These are phyloP conservation scores for Colletotrichum tabaci DNA, from an alignment of 2,329 filamentous ascomycete species.

Conservation along the genomic window DNA sequence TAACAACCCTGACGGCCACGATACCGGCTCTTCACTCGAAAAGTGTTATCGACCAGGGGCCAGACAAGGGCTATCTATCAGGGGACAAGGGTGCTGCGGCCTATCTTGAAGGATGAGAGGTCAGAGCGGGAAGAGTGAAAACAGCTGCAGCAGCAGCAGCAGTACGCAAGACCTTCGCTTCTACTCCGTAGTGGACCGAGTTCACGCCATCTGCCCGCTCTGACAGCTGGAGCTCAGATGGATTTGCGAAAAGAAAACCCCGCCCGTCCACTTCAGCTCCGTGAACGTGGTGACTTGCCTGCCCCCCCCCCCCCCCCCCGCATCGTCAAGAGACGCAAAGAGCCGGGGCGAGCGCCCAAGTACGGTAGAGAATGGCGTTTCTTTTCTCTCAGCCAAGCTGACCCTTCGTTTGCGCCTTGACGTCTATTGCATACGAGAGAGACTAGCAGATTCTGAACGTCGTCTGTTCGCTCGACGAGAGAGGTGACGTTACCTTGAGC, in stretches of 20 bases:
- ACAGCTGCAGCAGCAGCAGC: not conserved
- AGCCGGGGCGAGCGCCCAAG: not conserved
- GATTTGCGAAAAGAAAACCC: slow-evolving; percentile 13
- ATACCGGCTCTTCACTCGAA: slow-evolving; percentile 23
- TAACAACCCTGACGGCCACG: slow-evolving; percentile 24
- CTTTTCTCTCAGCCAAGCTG: not conserved
- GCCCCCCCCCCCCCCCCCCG: not conserved
- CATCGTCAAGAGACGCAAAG: slow-evolving; percentile 9
- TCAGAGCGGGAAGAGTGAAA: slow-evolving; percentile 17
- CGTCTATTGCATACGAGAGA: slow-evolving; percentile 9
- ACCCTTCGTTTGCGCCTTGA: not conserved
- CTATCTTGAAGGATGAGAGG: slow-evolving; percentile 13
- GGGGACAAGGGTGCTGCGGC: slow-evolving; percentile 14
- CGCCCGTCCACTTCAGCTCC: slow-evolving; percentile 23
- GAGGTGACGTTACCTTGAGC: not conserved
- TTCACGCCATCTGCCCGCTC: slow-evolving; percentile 15
- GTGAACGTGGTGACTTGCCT: not conserved
- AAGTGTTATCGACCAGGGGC: slow-evolving; percentile 25
- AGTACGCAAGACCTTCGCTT: not conserved
- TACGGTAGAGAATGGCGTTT: not conserved
- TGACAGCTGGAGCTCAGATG: slow-evolving; percentile 32
- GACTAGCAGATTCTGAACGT: not conserved
- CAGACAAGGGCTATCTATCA: not conserved
- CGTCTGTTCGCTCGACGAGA: not conserved
- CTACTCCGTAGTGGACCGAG: slow-evolving; percentile 9